Evolutionary conservation across 495 filamentous ascomycete genomes (phyloP), one percentile per base, ranked within the genome.

Genomic region (Hypoxylon cercidicola): DNA sequence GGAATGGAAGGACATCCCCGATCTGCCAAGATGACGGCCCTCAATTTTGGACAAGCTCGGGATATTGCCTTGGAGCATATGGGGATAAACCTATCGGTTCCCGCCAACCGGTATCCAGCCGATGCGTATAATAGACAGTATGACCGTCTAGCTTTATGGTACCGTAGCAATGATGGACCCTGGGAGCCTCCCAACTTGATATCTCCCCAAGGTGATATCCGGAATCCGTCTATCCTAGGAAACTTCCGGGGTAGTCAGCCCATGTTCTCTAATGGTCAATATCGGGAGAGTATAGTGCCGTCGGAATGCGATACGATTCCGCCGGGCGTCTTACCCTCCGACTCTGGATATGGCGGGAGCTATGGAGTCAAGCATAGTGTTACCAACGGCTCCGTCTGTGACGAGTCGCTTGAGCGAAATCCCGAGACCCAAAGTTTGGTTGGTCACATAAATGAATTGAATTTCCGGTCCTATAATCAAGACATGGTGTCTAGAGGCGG

Each of bases 331-430:
- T 66, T 80, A 20, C 75, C 78, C 1, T 84, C 81, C 1, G 89
- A 92, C 67, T 91, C 89, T 6, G 88, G 84, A 12, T 91, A 90
- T 70, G 84, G 79, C 64, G 84, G 79, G 9, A 88, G 83, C 53
- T 71, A 72, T 48, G 57, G 51, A 15, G 54, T 66, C 16, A 73
- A 71, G 19, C 72, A 70, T 13, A 79, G 77, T 52, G 69, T 77
- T 45, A 77, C 79, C 0, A 80, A 82, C 10, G 77, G 74, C 8
- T 88, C 86, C 0, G 75, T 83, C 7, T 78, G 74, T 55, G 78
- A 75, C 18, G 77, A 79, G 52, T 48, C 70, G 16, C 52, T 68
- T 15, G 77, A 78, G 30, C 66, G 71, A 18, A 75, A 62, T 49
- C 64, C 50, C 7, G 79, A 81, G 18, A 73, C 73, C 6, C 77